Base-by-base conservation (phyloP, 441 rosid genomes). In the Jatropha podagrica region DNA sequence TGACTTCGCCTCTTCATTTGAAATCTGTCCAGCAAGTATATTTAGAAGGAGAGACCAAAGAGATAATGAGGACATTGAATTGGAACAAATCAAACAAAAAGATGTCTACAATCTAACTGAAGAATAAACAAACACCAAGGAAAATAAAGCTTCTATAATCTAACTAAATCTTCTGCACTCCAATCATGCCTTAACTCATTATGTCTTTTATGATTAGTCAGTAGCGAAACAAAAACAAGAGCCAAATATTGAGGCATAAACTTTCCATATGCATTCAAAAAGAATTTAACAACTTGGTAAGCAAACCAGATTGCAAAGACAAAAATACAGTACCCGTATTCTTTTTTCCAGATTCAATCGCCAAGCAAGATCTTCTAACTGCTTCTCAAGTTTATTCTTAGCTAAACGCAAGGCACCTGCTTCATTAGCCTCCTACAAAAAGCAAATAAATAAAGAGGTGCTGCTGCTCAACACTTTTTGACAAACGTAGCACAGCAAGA, bases 321-420 rank as follows among this genome's bases (percentile, higher is more conserved):
- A 0, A 51, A 78, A 79, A 65, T 46, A 73, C 58, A 79, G 77
- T 96, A 96, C 99, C 88, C 98, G 89, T 82, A 96, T 75, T 85
- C 96, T 83, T 84, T 88, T 96, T 82, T 96, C 99, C 14, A 96
- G 86, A 74, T 91, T 93, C 79, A 96, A 80, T 76, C 99, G 87
- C 97, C 94, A 94, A 60, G 97, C 87, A 66, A 96, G 90, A 81
- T 96, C 99, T 78, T 96, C 99, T 73, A 96, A 78, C 79, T 89
- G 94, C 88, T 91, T 92, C 89, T 96, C 97, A 84, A 96, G 97
- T 81, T 96, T 94, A 87, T 68, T 89, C 89, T 96, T 96, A 55
- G 98, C 99, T 84, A 90, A 78, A 48, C 94, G 96, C 83, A 94
- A 82, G 49, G 98, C 98, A 81, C 99, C 98, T 13, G 97, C 72